Evolutionary conservation across 2,329 filamentous ascomycete genomes (phyloP), one percentile per base, ranked within the genome.

Genomic region (Hypoxylon sp.): DNA sequence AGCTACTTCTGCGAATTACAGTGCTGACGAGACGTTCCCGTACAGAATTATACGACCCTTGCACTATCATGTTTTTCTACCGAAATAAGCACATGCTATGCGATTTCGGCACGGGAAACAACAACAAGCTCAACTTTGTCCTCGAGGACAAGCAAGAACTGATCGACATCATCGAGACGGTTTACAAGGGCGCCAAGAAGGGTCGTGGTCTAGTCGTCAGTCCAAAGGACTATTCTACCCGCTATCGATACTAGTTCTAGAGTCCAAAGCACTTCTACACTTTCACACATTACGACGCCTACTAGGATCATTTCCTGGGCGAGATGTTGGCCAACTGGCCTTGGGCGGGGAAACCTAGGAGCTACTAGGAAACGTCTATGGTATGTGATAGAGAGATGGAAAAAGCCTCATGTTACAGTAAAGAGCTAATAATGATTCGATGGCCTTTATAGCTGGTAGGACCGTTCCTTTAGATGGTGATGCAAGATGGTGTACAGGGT

Each of bases 21-120:
- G 13, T 48, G 37, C 56, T 70, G 44, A 70, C 39, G 21, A 42
- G n/a, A 15, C 7, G 29, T n/a, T 10, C 15, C 10, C 42, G 2
- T 44, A 39, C 13, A 71, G 68, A 94, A 78, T 85, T 94, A 5
- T 94, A 96, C 84, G 93, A 99, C 78, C 90, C 94, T 0, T 93
- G 94, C 83, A 97, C 96, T 2, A 90, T 98, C 81, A 98, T 98
- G 92, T 97, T 86, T 85, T 97, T 97, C 86, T 97, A 94, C 85
- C 89, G 95, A 69, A 99, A 99, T 80, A 99, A 99, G 80, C 94
- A 98, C 82, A 98, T 98, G 89, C 97, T 97, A 92, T 93, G 92
- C 80, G 95, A 98, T 88, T 94, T 98, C 74, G 95, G 95, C 51
- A 99, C 96, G 1, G 96, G 96, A 72, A 97, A 99, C 83, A 99